phyloP scores from a whole-genome alignment of 306 rosid genomes.

The Cicer yamashitae region DNA sequence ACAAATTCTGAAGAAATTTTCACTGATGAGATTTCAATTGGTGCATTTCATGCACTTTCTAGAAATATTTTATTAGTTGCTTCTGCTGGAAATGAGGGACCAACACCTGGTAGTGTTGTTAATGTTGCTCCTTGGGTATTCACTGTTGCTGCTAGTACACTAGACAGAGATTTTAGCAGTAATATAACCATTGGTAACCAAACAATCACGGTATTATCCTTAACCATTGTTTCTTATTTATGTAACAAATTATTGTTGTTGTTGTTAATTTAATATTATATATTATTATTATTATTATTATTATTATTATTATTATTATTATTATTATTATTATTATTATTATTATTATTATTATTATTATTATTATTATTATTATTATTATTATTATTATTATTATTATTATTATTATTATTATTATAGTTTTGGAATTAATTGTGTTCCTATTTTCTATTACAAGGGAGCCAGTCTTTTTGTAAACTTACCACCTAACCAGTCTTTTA shows the following conservation, averaged over 20 bases:
- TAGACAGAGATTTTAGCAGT: constrained; percentile 55
- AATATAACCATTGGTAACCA: constrained; percentile 54
- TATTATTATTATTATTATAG: background rate
- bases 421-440: background rate
- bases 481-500: constrained; percentile 50
- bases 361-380: too few species aligned
- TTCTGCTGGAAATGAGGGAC: constrained; percentile 74
- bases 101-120: constrained; percentile 45
- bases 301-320: too few species aligned
- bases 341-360: too few species aligned
- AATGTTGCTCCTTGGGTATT: constrained; percentile 72
- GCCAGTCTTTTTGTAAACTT: constrained; percentile 53
- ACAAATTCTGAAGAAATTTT: constrained; percentile 21
- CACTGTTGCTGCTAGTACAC: constrained; percentile 73
- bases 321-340: background rate
- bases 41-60: constrained; percentile 66
- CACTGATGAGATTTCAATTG: constrained; percentile 49
- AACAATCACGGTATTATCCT: constrained; percentile 36
- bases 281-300: too few species aligned
- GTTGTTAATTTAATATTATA: background rate
- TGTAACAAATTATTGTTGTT: background rate
- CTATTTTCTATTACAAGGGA: constrained; percentile 47
- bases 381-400: too few species aligned
- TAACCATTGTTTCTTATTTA: background rate
- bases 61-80: constrained; percentile 53